A percentile compares a stretch with the other conserved stretches of the same genome.
Evolutionary conservation across 192 early-diverging fungal genomes (phyloP).

Genomic region (Gryganskiella cystojenkinii): DNA sequence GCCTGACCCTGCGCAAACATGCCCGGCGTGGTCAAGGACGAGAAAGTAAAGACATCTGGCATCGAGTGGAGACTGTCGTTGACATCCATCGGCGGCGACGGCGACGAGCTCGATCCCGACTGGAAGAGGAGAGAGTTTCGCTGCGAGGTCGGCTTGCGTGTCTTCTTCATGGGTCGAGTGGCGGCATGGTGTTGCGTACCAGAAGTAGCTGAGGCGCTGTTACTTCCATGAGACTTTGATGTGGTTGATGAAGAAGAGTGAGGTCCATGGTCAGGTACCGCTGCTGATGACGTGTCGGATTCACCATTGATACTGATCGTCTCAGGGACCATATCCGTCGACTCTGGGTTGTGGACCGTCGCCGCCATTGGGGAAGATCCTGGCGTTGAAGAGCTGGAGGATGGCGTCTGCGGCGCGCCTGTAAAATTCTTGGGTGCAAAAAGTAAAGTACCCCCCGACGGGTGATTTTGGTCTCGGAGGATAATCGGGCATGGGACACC

Average conservation of each 20-base stretch:
- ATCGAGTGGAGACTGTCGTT: neutral
- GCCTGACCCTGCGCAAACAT: constrained; percentile 48
- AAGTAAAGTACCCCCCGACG: constrained; percentile 36
- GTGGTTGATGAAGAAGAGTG: neutral
- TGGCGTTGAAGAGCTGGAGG: constrained; percentile 21
- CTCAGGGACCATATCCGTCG: constrained; percentile 1
- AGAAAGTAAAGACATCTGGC: constrained; percentile 21
- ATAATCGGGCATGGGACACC: constrained; percentile 24
- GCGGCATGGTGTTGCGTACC: neutral
- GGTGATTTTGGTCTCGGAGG: constrained; percentile 32
- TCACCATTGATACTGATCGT: neutral
- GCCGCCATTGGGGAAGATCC: constrained; percentile 18
- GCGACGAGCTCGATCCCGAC: neutral
- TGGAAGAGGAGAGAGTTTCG: constrained; percentile 30
- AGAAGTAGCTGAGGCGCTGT: neutral
- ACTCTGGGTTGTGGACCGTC: constrained; percentile 13
- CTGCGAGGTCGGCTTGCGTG: constrained; percentile 30
- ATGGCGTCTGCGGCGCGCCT: constrained; percentile 1
- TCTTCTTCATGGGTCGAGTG: constrained; percentile 28
- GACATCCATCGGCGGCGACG: neutral
- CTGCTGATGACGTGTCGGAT: neutral
- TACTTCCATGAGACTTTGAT: neutral
- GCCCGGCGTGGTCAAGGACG: constrained; percentile 34
- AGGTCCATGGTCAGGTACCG: too few species aligned
- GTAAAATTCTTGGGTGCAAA: constrained; percentile 23